Base-by-base conservation (phyloP, 2,329 filamentous ascomycete species). In the Fusarium succisae region DNA sequence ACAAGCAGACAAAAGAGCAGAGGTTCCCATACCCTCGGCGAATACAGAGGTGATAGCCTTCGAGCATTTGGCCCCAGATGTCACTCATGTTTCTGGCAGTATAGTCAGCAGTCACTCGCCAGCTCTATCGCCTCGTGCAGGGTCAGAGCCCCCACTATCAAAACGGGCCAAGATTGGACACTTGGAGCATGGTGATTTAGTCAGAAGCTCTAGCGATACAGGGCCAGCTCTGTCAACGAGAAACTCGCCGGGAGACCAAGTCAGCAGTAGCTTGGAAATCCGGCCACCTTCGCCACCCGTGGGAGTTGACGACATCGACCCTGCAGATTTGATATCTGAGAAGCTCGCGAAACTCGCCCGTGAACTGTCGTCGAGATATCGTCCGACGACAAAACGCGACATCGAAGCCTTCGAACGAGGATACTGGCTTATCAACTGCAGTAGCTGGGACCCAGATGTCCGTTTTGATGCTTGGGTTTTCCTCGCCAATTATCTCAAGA, bases 381-480 rank as follows among this genome's bases (percentile, higher is more conserved):
- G 81, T 9, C 91, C 91, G 8, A 56, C 55, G 11, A 35, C 59
- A 12, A 65, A 32, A n/a, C 76, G 81, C 1, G 73, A 77, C 10
- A 71, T 81, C 3, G 85, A 88, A 58, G 82, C 82, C 4, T 88
- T 92, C 43, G 94, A 97, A 80, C 87, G 95, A 22, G 95, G 95
- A 1, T 91, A 93, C 81, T 98, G 95, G 95, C 81, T 86, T 6
- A 77, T 98, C 9, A 84, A 91, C 72, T 91, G 88, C 73, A 78
- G 82, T 1, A 57, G 75, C 3, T 94, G 92, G 92, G 79, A 83
- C 1, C 59, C 79, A 0, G 80, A 82, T 1, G 77, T 86, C 8
- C 87, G 89, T 56, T 80, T 84, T 22, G 83, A 86, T 6, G 87
- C 91, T 13, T 95, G 93, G 92, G 81, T 82, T 1, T 91, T 88